Evolutionary conservation across 2,329 filamentous ascomycete species (phyloP).

Genomic region (Sporothrix phasma): DNA sequence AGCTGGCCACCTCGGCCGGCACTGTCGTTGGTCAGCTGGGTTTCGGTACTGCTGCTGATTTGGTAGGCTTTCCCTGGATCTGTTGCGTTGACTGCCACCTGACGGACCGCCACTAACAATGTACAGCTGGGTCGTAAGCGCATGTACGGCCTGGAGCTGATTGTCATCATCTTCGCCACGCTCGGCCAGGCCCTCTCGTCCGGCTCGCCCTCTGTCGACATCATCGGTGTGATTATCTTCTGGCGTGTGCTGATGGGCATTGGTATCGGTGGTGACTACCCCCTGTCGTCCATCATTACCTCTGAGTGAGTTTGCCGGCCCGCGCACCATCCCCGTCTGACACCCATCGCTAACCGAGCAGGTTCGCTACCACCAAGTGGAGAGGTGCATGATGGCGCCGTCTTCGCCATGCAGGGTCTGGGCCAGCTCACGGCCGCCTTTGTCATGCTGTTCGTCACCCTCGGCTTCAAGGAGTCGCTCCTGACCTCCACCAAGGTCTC

Average conservation of each 20-base stretch:
- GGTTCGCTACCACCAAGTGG: constrained; percentile 74
- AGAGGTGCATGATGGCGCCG: constrained; percentile 76
- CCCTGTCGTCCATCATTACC: constrained; percentile 72
- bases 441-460: constrained; percentile 63
- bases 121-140: constrained; percentile 36
- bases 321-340: neutral
- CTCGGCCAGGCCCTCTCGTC: constrained; percentile 60
- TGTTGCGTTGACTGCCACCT: neutral
- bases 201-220: constrained; percentile 50
- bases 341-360: neutral
- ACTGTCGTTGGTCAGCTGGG: constrained; percentile 74
- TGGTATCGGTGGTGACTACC: constrained; percentile 70
- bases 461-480: constrained; percentile 59
- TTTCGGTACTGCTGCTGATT: constrained; percentile 69
- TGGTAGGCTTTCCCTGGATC: constrained; percentile 16
- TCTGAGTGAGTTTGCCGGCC: constrained; percentile 45
- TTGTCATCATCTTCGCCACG: constrained; percentile 71
- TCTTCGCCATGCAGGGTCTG: constrained; percentile 81
- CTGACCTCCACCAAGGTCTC: constrained; percentile 38
- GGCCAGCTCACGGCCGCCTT: constrained; percentile 69
- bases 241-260: constrained; percentile 70
- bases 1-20: constrained; percentile 72
- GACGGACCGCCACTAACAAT: neutral
- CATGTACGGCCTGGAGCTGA: constrained; percentile 64
- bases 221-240: constrained; percentile 62